These are phyloP conservation scores for Neonectria faginata DNA, from an alignment of 2,329 filamentous ascomycete genomes.

Conservation along the genomic window DNA sequence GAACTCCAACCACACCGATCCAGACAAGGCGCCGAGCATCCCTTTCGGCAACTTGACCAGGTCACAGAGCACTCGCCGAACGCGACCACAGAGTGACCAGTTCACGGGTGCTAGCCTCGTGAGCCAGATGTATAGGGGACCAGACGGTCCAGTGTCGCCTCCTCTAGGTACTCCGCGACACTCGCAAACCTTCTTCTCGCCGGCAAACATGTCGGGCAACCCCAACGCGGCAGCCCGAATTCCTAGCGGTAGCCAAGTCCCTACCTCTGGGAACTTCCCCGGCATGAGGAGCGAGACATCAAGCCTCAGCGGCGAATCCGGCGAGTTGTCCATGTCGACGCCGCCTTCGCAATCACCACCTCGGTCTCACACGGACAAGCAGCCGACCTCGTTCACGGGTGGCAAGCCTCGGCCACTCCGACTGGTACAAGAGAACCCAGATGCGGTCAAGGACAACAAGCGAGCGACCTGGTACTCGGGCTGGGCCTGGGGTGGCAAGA, in stretches of 20 bases:
- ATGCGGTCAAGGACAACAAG: constrained; percentile 65
- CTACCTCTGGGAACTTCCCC: constrained; percentile 73
- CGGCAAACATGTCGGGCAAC: constrained; percentile 62
- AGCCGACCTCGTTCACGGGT: constrained; percentile 66
- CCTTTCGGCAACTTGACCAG: constrained; percentile 72
- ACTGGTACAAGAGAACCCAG: constrained; percentile 82
- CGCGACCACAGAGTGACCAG: constrained; percentile 73
- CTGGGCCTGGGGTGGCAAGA: constrained; percentile 65
- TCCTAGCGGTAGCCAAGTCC: constrained; percentile 61
- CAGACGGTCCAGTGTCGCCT: constrained; percentile 72
- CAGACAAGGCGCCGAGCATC: constrained; percentile 80
- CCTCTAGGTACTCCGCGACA: constrained; percentile 68
- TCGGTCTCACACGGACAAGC: constrained; percentile 63
- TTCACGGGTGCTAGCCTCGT: constrained; percentile 76
- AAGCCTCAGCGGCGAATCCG: constrained; percentile 76
- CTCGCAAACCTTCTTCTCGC: constrained; percentile 73
- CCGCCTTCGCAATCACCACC: constrained; percentile 67
- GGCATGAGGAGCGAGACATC: constrained; percentile 75
- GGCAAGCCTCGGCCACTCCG: constrained; percentile 86
- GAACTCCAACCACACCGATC: constrained; percentile 68
- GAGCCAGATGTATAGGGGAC: constrained; percentile 89
- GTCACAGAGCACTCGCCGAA: constrained; percentile 64
- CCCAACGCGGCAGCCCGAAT: constrained; percentile 63
- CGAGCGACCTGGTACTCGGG: constrained; percentile 73
- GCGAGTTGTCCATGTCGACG: constrained; percentile 59